A percentile compares a stretch with the other conserved stretches of the same genome.
Conservation (phyloP, 2,329 filamentous ascomycete species). For the Penicillium griseofulvum region DNA sequence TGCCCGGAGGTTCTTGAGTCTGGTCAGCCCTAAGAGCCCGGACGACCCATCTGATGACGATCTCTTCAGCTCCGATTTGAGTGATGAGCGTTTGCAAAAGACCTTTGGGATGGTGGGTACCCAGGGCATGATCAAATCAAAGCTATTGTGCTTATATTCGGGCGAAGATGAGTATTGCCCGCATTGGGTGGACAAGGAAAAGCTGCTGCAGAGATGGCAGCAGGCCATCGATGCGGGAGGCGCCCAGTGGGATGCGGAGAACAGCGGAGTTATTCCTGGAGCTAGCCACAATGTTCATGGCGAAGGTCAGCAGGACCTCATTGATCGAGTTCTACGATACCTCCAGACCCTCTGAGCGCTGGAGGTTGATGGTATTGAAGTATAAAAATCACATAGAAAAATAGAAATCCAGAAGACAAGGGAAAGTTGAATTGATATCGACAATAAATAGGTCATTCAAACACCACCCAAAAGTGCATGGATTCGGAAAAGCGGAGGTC, state of each 20-base stretch:
- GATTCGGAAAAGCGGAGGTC: slow-evolving; percentile 15
- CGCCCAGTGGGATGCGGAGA: slow-evolving; percentile 48
- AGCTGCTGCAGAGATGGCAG: slow-evolving; percentile 45
- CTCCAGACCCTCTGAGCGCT: slow-evolving; percentile 26
- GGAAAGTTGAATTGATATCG: slow-evolving; percentile 14
- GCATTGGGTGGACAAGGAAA: slow-evolving; percentile 45
- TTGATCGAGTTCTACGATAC: slow-evolving; percentile 37
- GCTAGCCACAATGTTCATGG: slow-evolving; percentile 52
- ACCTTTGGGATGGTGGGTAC: slow-evolving; percentile 61
- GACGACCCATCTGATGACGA: slow-evolving; percentile 71
- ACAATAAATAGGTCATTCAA: slow-evolving; percentile 16
- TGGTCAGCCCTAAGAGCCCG: slow-evolving; percentile 53
- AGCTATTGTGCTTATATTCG: slow-evolving; percentile 46
- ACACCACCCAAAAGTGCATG: slow-evolving; percentile 20
- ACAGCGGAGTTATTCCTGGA: slow-evolving; percentile 49
- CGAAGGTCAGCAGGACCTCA: slow-evolving; percentile 46
- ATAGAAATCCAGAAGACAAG: background rate
- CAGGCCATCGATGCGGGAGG: slow-evolving; percentile 39
- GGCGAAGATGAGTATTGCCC: slow-evolving; percentile 48
- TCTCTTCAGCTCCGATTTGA: slow-evolving; percentile 80
- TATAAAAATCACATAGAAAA: background rate
- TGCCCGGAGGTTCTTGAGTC: slow-evolving; percentile 58
- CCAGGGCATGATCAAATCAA: slow-evolving; percentile 38
- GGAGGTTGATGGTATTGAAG: background rate
- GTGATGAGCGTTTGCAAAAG: slow-evolving; percentile 53